Conservation (phyloP, 106 monocot genomes). For the Allium cepa region DNA sequence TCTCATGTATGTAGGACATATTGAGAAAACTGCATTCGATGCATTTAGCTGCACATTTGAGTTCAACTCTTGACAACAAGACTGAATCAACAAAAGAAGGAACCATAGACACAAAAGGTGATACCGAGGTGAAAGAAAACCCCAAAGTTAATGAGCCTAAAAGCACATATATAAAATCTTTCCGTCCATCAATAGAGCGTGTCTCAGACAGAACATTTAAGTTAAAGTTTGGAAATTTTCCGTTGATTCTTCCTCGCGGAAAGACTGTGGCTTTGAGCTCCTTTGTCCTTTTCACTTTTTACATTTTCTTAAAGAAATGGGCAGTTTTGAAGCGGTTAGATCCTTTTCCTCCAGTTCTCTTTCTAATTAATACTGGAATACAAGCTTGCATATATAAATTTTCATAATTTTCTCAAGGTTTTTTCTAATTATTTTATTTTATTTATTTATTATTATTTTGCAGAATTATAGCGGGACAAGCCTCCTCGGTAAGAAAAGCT, state of each 20-base stretch:
- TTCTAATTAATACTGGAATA: too few species aligned
- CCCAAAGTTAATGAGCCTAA: slow-evolving; percentile 10
- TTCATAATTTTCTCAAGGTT: too few species aligned
- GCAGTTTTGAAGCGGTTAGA: slow-evolving; percentile 29
- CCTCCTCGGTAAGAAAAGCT: slow-evolving; percentile 30
- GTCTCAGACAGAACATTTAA: slow-evolving; percentile 20
- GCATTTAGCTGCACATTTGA: slow-evolving; percentile 20
- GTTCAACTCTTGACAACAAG: slow-evolving; percentile 7
- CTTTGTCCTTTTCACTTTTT: slow-evolving; percentile 29
- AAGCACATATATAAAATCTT: slow-evolving; percentile 9
- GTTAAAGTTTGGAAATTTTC: slow-evolving; percentile 35
- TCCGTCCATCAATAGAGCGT: slow-evolving; percentile 13
- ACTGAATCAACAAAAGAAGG: slow-evolving; percentile 1
- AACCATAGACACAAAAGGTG: neutral
- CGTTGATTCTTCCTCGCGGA: slow-evolving; percentile 32
- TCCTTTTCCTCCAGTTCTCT: neutral
- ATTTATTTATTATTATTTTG: neutral
- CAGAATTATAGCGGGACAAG: slow-evolving; percentile 39
- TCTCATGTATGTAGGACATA: slow-evolving; percentile 34
- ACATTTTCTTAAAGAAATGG: slow-evolving; percentile 39
- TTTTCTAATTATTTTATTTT: neutral
- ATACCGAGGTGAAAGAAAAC: too few species aligned
- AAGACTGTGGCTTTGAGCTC: slow-evolving; percentile 38
- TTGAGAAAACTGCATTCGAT: slow-evolving; percentile 43
- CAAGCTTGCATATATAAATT: too few species aligned